Conservation (phyloP, 1,139 yeast genomes). For the Candida sanyaensis region DNA sequence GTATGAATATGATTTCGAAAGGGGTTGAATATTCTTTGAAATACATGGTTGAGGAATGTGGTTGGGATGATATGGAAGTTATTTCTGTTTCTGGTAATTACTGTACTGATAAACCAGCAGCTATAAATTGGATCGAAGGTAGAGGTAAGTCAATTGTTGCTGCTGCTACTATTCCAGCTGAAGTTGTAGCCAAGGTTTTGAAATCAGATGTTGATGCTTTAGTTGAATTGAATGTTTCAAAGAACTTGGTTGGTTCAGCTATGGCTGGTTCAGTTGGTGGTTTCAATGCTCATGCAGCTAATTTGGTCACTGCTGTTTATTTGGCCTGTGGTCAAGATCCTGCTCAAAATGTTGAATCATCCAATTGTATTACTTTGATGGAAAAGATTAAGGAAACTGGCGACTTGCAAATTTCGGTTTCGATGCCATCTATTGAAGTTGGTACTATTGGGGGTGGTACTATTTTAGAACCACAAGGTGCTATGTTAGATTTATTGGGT, state of each 20-base stretch:
- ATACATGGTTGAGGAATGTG: constrained; percentile 84
- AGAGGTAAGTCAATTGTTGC: constrained; percentile 98
- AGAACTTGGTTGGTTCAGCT: constrained; percentile 94
- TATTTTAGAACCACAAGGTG: constrained; percentile 92
- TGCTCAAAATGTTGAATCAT: constrained; percentile 96
- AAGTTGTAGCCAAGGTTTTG: constrained; percentile 75
- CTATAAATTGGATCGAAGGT: constrained; percentile 98
- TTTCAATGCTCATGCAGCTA: constrained; percentile 97
- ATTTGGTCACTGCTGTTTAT: constrained; percentile 88
- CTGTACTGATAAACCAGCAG: constrained; percentile 97
- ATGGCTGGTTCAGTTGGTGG: constrained; percentile 99
- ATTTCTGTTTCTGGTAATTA: constrained; percentile 95
- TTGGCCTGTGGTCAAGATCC: constrained; percentile 99
- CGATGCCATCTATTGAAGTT: constrained; percentile 98
- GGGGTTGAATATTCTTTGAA: constrained; percentile 90
- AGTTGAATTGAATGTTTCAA: constrained; percentile 84
- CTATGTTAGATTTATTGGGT: constrained; percentile 93
- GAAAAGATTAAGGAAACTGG: constrained; percentile 65
- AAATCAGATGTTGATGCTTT: constrained; percentile 92
- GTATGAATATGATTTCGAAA: constrained; percentile 99
- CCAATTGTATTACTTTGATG: constrained; percentile 96
- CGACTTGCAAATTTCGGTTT: constrained; percentile 84
- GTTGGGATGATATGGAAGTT: constrained; percentile 91
- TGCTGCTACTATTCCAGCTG: constrained; percentile 88
- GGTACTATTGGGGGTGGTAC: constrained; percentile 99